Evolutionary conservation across 257 asterid genomes (phyloP).

Genomic region (Striga asiatica): DNA sequence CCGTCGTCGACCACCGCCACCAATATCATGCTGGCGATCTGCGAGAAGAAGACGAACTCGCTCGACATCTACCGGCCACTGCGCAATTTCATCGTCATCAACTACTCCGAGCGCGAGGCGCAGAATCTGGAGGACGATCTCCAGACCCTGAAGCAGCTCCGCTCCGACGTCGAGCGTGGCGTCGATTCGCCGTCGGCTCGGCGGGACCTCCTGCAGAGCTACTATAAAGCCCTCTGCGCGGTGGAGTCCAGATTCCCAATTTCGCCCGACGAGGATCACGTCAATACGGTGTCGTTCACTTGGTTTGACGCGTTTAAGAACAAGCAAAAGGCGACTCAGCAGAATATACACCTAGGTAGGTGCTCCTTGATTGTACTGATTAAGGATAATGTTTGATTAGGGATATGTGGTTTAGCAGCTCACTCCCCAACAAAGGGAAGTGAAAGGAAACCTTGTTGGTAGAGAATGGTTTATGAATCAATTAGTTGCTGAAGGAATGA

Average conservation of each 20-base stretch:
- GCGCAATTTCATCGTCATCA: constrained; percentile 66
- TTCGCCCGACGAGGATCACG: constrained; percentile 78
- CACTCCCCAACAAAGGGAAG: not conserved
- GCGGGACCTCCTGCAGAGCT: constrained; percentile 77
- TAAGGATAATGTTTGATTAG: not conserved
- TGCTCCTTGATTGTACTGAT: constrained; percentile 13
- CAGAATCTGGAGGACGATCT: constrained; percentile 86
- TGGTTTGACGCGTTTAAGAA: constrained; percentile 95
- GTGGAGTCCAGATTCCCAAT: constrained; percentile 92
- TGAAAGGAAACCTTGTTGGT: not conserved
- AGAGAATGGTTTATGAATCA: not conserved
- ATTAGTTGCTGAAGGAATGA: not conserved
- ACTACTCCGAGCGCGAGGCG: constrained; percentile 89
- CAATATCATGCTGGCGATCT: constrained; percentile 72
- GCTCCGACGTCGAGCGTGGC: constrained; percentile 66
- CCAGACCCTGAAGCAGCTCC: constrained; percentile 57
- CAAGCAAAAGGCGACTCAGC: constrained; percentile 71
- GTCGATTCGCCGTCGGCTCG: constrained; percentile 70
- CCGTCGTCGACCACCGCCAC: constrained; percentile 44
- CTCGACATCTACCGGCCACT: constrained; percentile 82
- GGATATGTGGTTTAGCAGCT: constrained; percentile 7
- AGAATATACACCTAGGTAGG: constrained; percentile 79
- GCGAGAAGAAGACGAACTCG: constrained; percentile 74
- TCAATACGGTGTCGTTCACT: constrained; percentile 60
- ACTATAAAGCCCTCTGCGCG: constrained; percentile 86